Evolutionary conservation across 768 basidiomycete genomes (phyloP).

Genomic region (Paxillus ammoniavirescens): DNA sequence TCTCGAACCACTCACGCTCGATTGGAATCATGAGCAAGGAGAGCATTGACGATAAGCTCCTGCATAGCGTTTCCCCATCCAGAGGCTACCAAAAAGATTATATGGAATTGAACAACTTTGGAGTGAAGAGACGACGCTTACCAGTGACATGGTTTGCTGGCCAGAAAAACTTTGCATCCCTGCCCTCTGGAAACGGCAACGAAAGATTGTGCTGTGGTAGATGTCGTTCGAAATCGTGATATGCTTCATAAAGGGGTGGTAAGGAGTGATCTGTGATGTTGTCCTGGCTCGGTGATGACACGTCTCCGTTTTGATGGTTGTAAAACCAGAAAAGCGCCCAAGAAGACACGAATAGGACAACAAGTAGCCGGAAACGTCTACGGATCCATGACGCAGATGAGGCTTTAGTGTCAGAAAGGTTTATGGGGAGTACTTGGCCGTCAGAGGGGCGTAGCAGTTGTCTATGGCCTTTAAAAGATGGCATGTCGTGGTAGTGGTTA

Average conservation of each 20-base stretch:
- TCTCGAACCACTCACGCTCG: conserved; percentile 42
- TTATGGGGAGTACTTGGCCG: conserved; percentile 16
- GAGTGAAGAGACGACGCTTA: conserved; percentile 17
- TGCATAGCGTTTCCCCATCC: conserved; percentile 68
- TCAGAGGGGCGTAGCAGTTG: conserved; percentile 5
- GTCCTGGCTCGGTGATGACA: conserved; percentile 5
- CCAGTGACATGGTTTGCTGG: conserved; percentile 46
- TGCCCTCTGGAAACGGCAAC: conserved; percentile 40
- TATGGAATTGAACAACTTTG: too few relatives aligned
- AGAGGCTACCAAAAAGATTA: conserved; percentile 31
- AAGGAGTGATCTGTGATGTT: conserved; percentile 8
- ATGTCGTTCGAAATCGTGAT: conserved; percentile 40
- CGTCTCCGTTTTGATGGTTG: not conserved
- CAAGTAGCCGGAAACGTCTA: conserved; percentile 14
- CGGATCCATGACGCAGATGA: not conserved
- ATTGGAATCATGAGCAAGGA: conserved; percentile 45
- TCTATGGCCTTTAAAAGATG: conserved; percentile 1
- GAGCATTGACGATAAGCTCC: conserved; percentile 51
- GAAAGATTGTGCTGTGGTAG: conserved; percentile 46
- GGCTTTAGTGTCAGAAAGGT: conserved; percentile 8
- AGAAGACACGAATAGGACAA: conserved; percentile 8
- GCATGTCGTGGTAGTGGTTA: conserved; percentile 14
- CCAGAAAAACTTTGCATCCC: conserved; percentile 45
- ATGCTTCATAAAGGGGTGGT: conserved; percentile 47
- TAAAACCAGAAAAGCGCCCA: conserved; percentile 19